Percentiles rank a stretch among this genome's conserved stretches.
phyloP scores from a whole-genome alignment of 208 protist species.

The Acanthamoeba castellanii region DNA sequence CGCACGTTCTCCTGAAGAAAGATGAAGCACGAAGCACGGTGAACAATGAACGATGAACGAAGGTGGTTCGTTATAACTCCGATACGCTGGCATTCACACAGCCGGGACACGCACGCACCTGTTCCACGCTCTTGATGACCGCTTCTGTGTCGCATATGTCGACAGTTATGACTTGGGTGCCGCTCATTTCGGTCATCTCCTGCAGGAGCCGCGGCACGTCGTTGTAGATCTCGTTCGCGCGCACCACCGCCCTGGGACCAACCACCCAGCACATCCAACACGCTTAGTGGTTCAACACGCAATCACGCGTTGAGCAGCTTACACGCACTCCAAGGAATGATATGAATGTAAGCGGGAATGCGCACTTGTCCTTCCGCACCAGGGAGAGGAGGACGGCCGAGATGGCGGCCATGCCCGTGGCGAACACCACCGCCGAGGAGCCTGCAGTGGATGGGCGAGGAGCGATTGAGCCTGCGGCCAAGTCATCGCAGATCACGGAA shows the following conservation, averaged over 20 bases:
- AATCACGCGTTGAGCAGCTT: no score
- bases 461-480: no score
- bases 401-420: slow-evolving; percentile 37
- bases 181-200: background rate
- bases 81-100: no score
- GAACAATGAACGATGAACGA: background rate
- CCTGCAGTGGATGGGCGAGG: background rate
- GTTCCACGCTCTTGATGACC: background rate
- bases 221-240: background rate
- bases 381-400: slow-evolving; percentile 1
- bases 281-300: background rate
- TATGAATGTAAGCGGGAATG: background rate
- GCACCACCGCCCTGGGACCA: background rate
- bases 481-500: no score
- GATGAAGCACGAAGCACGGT: background rate
- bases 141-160: slow-evolving; percentile 14
- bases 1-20: background rate
- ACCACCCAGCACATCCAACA: background rate
- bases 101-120: background rate
- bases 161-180: background rate
- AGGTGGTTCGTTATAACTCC: background rate
- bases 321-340: background rate
- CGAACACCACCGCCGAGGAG: slow-evolving; percentile 24
- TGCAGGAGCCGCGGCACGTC: background rate
- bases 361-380: background rate